phyloP scores from a whole-genome alignment of 306 rosid species.

The Fragaria nilgerrensis region DNA sequence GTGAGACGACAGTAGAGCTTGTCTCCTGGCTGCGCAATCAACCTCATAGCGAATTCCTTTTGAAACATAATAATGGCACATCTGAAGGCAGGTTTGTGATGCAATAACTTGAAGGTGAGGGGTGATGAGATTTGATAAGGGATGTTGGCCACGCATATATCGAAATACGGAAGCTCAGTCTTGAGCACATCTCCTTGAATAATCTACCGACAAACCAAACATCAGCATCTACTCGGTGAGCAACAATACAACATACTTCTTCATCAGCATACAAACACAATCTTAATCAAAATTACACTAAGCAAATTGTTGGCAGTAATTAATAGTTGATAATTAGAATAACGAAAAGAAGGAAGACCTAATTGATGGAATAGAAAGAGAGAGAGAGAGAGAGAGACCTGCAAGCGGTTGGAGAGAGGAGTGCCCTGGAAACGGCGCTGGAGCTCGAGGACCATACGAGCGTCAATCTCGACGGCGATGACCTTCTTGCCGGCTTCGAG shows the following conservation, averaged over 20 bases:
- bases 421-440: slow-evolving; percentile 76
- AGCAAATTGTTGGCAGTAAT: too few relatives aligned
- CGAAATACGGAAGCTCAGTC: slow-evolving; percentile 91
- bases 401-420: slow-evolving; percentile 60
- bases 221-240: neutral
- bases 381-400: slow-evolving; percentile 29
- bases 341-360: too few relatives aligned
- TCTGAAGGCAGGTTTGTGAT: slow-evolving; percentile 75
- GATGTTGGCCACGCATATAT: slow-evolving; percentile 89
- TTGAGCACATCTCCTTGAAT: slow-evolving; percentile 83
- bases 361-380: too few relatives aligned
- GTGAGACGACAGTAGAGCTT: slow-evolving; percentile 92
- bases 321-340: too few relatives aligned
- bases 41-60: slow-evolving; percentile 90
- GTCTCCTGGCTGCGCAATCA: slow-evolving; percentile 93
- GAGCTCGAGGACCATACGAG: slow-evolving; percentile 91
- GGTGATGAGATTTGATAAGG: slow-evolving; percentile 97
- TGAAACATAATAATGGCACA: slow-evolving; percentile 96
- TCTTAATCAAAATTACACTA: neutral
- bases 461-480: slow-evolving; percentile 79
- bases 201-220: slow-evolving; percentile 34
- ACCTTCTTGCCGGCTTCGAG: slow-evolving; percentile 69
- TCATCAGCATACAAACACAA: neutral
- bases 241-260: neutral
- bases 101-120: slow-evolving; percentile 86